These are phyloP conservation scores for Grosmannia clavigera DNA, from an alignment of 2,329 filamentous ascomycete species.

Conservation along the genomic window DNA sequence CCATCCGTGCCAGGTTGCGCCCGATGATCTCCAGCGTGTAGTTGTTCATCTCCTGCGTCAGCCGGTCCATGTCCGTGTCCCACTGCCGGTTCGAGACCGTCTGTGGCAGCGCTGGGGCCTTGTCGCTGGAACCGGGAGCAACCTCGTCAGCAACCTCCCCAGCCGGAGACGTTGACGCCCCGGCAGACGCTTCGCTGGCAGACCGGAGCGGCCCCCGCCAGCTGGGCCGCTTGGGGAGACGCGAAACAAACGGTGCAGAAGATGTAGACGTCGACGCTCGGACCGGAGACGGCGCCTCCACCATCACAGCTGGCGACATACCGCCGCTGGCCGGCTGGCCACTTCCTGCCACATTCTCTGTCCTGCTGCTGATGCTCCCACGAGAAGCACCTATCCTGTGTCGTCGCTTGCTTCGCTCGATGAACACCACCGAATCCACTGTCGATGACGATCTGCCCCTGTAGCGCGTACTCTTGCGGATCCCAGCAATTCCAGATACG, in stretches of 20 bases:
- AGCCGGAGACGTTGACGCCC: not conserved
- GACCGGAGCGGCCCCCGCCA: constrained; percentile 2
- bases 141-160: not conserved
- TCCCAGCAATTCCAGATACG: constrained; percentile 16
- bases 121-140: not conserved
- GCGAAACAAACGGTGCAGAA: constrained; percentile 1
- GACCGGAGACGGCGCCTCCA: not conserved
- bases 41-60: constrained; percentile 42
- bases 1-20: constrained; percentile 35
- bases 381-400: constrained; percentile 6
- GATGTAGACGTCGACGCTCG: not conserved
- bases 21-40: constrained; percentile 48
- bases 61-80: constrained; percentile 33
- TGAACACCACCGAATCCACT: constrained; percentile 35
- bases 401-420: constrained; percentile 34
- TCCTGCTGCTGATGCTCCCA: constrained; percentile 13
- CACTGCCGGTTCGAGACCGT: constrained; percentile 12
- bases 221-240: constrained; percentile 8
- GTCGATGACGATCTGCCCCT: not conserved
- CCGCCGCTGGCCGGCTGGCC: not conserved
- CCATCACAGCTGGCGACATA: not conserved
- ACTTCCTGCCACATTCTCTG: not conserved
- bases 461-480: constrained; percentile 22
- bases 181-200: constrained; percentile 1
- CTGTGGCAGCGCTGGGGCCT: not conserved